These are phyloP conservation scores for Chloridella minuta DNA, from an alignment of 352 stramenopile genomes.

Conservation along the genomic window DNA sequence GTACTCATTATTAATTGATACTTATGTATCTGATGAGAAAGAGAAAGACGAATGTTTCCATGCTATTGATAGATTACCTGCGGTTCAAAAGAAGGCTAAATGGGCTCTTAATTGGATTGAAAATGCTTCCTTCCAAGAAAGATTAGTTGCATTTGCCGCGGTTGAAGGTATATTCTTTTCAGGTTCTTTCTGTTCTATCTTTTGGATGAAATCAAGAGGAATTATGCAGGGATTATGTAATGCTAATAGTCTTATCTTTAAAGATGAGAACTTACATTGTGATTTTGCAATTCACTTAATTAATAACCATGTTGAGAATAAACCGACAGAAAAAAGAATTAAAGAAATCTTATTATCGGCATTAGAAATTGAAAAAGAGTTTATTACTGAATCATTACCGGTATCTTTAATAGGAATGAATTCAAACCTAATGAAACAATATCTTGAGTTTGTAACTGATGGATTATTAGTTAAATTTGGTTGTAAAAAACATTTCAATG, in stretches of 20 bases:
- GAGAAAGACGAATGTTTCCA: conserved; percentile 76
- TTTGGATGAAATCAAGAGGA: conserved; percentile 96
- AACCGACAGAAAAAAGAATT: no score
- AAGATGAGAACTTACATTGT: conserved; percentile 88
- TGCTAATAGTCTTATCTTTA: conserved; percentile 88
- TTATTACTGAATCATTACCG: conserved; percentile 68
- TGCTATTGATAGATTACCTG: conserved; percentile 84
- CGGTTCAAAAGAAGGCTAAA: conserved; percentile 72
- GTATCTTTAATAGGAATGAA: conserved; percentile 99
- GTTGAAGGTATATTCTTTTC: conserved; percentile 98
- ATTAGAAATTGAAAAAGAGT: conserved; percentile 68
- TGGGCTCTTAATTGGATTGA: conserved; percentile 90
- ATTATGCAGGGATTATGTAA: conserved; percentile 89
- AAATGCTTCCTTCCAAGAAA: conserved; percentile 55
- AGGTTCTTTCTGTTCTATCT: conserved; percentile 91
- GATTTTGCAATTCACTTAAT: conserved; percentile 47
- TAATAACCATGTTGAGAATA: no score
- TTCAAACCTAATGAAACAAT: conserved; percentile 72
- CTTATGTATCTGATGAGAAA: conserved; percentile 67
- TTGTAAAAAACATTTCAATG: conserved; percentile 58
- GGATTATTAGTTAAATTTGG: conserved; percentile 58
- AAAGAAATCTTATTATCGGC: no score
- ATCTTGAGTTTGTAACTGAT: conserved; percentile 96
- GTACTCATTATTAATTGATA: conserved; percentile 97
- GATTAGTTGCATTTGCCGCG: conserved; percentile 74